Evolutionary conservation across 176 grass and related monocot genomes (phyloP), one percentile per base, ranked within the genome.

Genomic region (Oryza longistaminata): DNA sequence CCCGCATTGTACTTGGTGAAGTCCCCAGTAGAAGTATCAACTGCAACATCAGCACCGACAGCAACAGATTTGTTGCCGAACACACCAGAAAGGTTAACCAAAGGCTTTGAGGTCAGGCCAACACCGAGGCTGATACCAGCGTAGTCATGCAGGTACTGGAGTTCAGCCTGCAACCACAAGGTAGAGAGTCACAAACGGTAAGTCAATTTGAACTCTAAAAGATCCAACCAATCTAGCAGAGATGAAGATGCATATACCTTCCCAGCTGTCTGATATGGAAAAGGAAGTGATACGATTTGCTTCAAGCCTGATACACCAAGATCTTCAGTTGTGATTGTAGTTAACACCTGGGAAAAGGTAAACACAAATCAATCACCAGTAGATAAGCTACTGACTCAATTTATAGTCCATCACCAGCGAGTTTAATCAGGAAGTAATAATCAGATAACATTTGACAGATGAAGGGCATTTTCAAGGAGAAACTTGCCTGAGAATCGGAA

Each of bases 81-180:
- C 27, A 93, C 84, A 83, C 52, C 81, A 77, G 94, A 96, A 81
- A 93, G 3, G 64, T 83, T 92, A 77, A 96, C 79, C 39, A 90
- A 37, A 85, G 94, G 94, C 71, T 91, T 96, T 66, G 85, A 46
- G 46, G 72, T 85, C 78, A 96, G 40, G 46, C 87, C 89, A 80
- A 88, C 6, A 71, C 81, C 88, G 10, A 66, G 73, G 67, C 35
- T 91, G n/a, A 93, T 55, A 37, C 94, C 94, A 80, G 87, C 91
- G 49, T 90, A 91, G 22, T 93, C 91, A 81, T 96, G 81, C 84
- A 88, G 55, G 83, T 93, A 96, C 82, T 91, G 94, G 35, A 96
- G 16, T 76, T 96, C 91, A 86, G 71, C 40, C 94, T 96, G 83
- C 70, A 80, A 69, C 53, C 15, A 90, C 16, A 85, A 75, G 42